Conservation (phyloP, 176 grass and related monocot species). For the Phyllostachys edulis region DNA sequence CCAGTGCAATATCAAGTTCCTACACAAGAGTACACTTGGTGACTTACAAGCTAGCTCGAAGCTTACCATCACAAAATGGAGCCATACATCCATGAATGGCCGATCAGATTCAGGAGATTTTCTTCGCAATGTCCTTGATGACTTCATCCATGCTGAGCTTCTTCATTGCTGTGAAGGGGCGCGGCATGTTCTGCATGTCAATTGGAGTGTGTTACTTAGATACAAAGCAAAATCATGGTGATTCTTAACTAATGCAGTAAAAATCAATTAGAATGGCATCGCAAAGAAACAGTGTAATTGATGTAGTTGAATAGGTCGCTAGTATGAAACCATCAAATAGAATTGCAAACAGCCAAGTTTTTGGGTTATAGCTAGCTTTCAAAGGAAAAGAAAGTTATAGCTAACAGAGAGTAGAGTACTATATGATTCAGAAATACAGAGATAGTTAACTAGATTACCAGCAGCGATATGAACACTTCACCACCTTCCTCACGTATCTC, state of each 20-base stretch:
- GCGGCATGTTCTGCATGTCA: constrained; percentile 64
- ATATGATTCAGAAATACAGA: neutral
- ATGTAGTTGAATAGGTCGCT: too few relatives aligned
- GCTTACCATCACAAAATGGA: constrained; percentile 10
- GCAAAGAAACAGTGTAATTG: too few relatives aligned
- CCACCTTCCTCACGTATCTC: constrained; percentile 82
- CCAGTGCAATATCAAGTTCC: neutral
- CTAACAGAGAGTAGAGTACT: neutral
- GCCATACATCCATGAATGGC: neutral
- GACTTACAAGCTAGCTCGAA: neutral
- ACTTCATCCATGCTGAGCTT: constrained; percentile 79
- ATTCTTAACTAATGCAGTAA: neutral
- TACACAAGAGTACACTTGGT: neutral
- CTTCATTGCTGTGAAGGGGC: constrained; percentile 74
- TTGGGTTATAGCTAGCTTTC: neutral
- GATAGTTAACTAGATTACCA: constrained; percentile 47
- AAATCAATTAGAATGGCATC: neutral
- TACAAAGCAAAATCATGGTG: neutral
- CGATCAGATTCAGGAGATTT: constrained; percentile 42
- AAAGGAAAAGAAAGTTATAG: neutral
- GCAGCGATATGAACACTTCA: constrained; percentile 68
- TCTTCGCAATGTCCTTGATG: constrained; percentile 66
- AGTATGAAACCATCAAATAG: too few relatives aligned
- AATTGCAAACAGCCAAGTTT: neutral
- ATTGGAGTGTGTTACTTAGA: neutral